Conservation (phyloP, 2,329 filamentous ascomycete genomes). For the Berkeleyomyces rouxiae region DNA sequence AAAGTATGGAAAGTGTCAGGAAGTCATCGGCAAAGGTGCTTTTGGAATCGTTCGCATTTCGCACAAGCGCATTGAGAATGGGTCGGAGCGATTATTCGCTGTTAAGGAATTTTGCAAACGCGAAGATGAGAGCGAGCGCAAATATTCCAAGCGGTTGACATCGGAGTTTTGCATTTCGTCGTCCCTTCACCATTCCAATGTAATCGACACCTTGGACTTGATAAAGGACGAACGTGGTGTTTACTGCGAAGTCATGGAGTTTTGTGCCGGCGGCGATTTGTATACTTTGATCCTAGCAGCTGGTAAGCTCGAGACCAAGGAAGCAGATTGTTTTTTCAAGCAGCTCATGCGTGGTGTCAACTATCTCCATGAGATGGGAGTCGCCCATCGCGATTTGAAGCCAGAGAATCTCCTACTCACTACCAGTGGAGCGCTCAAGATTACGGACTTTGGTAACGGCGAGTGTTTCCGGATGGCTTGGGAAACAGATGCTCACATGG, state of each 20-base stretch:
- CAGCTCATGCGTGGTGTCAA: slow-evolving; percentile 98
- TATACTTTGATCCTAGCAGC: slow-evolving; percentile 86
- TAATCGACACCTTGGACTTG: slow-evolving; percentile 92
- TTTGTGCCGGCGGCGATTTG: slow-evolving; percentile 87
- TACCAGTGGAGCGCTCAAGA: slow-evolving; percentile 82
- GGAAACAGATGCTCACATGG: slow-evolving; percentile 98
- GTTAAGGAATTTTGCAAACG: slow-evolving; percentile 95
- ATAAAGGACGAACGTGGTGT: slow-evolving; percentile 92
- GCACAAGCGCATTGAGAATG: slow-evolving; percentile 78
- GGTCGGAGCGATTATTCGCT: slow-evolving; percentile 82
- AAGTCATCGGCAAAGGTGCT: slow-evolving; percentile 86
- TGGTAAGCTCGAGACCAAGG: slow-evolving; percentile 76
- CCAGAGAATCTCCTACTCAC: slow-evolving; percentile 92
- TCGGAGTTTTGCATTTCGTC: slow-evolving; percentile 98
- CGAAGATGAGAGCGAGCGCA: slow-evolving; percentile 87
- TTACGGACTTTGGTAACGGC: slow-evolving; percentile 96
- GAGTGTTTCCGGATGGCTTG: slow-evolving; percentile 99
- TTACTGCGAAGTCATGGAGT: slow-evolving; percentile 99
- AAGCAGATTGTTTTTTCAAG: slow-evolving; percentile 98
- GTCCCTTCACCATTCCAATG: slow-evolving; percentile 87
- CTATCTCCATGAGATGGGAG: slow-evolving; percentile 98
- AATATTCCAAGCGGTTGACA: slow-evolving; percentile 93
- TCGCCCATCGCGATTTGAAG: slow-evolving; percentile 91
- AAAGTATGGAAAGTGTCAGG: slow-evolving; percentile 97
- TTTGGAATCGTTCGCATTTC: slow-evolving; percentile 97